Evolutionary conservation across 176 grass and related monocot genomes (phyloP).

Genomic region (Hordeum marinum): DNA sequence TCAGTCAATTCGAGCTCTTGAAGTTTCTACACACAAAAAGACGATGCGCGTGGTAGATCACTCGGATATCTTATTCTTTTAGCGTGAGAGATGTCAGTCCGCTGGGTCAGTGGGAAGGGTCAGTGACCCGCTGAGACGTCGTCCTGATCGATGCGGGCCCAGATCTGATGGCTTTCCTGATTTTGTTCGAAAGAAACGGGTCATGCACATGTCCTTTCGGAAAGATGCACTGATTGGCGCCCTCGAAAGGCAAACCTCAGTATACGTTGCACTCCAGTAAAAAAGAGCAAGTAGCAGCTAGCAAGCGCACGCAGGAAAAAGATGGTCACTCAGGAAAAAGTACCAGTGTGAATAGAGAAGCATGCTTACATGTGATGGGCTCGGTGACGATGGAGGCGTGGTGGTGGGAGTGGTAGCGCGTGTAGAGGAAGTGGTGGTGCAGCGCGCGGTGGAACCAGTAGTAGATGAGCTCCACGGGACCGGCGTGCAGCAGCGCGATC

Average conservation of each 20-base stretch:
- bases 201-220: neutral
- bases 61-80: no score
- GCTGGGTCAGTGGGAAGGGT: no score
- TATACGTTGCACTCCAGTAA: neutral
- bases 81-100: no score
- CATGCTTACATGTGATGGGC: slow-evolving; percentile 54
- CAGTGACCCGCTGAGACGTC: no score
- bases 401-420: slow-evolving; percentile 62
- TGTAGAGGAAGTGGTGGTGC: slow-evolving; percentile 70
- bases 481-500: slow-evolving; percentile 27
- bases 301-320: no score
- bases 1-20: no score
- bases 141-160: neutral
- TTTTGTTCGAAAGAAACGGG: neutral
- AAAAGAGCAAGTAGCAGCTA: no score
- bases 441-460: slow-evolving; percentile 79
- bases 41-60: no score
- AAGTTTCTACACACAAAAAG: no score
- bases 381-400: slow-evolving; percentile 66
- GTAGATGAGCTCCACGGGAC: slow-evolving; percentile 65
- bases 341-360: no score
- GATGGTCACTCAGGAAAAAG: no score
- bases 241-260: neutral
- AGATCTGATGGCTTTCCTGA: neutral
- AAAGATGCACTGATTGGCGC: neutral